Base-by-base conservation (phyloP, 371 early-diverging fungal species). In the Mortierella sp. region DNA sequence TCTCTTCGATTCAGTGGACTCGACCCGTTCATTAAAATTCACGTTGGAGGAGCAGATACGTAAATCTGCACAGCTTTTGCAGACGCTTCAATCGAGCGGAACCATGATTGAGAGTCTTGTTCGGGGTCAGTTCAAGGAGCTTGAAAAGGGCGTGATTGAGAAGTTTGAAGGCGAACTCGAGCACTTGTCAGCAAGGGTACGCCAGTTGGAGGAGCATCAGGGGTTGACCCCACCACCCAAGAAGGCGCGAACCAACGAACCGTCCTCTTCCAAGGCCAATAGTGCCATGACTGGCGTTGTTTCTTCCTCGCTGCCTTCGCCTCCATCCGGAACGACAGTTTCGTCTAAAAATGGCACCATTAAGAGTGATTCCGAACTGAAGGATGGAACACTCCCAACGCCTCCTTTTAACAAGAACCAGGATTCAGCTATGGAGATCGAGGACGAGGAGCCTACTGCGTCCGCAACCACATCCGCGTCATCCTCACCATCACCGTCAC, bases 41-140 rank as follows among this genome's bases (percentile, higher is more conserved):
- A 89, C 90, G 1, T 76, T 94, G 60, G 89, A 90, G 63, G 93
- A 92, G 50, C 93, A 93, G 75, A 87, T 94, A 44, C 86, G 94
- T 19, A 86, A 87, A 19, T 89, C 92, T 4, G 82, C 90, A 1
- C 83, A 91, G 4, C 66, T 94, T 37, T 85, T 94, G n/a, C 91
- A 92, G 60, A 92, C 93, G 2, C 79, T 94, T 27, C 91, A 91
- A 66, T 83, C 89, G 6, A 85, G 88, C 2, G 88, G 87, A 19
- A 85, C 87, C 14, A 92, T 92, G 80, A 89, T 94, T 55, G 94
- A 94, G 64, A 87, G 87, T 3, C 79, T 94, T 44, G 89, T 93
- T 19, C 83, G 91, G 11, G 83, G 82, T 12, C 92, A 92, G 60
- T 86, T 92, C 66, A 83, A 91, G 37, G 93, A 94, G 64, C 84